phyloP scores from a whole-genome alignment of 495 filamentous ascomycete genomes.

The Penicillium coffeae region DNA sequence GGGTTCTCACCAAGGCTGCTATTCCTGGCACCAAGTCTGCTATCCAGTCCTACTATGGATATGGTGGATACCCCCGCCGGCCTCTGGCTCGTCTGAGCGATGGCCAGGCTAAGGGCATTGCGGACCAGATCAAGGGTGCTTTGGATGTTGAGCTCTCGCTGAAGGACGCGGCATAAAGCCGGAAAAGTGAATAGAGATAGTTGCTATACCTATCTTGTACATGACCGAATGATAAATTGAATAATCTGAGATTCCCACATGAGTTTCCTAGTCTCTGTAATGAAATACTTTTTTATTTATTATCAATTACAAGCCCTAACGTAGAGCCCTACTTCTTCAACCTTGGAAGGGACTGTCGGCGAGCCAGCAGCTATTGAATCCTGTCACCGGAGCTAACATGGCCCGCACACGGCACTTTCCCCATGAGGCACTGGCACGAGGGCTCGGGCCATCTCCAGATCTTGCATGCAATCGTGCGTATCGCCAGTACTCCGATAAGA shows the following conservation, averaged over 20 bases:
- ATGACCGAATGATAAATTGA: neutral
- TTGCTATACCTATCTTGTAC: neutral
- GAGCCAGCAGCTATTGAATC: no score
- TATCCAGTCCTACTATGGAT: slow-evolving; percentile 79
- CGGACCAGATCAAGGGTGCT: slow-evolving; percentile 63
- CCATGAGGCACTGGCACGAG: no score
- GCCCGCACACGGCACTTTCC: no score
- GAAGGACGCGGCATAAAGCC: slow-evolving; percentile 33
- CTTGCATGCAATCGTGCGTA: no score
- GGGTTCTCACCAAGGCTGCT: slow-evolving; percentile 80
- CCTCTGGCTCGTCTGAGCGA: slow-evolving; percentile 64
- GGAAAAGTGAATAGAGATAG: neutral
- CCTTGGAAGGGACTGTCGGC: no score
- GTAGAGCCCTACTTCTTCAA: no score
- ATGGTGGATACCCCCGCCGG: slow-evolving; percentile 72
- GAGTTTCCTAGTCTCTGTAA: no score
- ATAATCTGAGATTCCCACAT: neutral
- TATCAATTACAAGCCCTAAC: no score
- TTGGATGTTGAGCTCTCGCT: slow-evolving; percentile 60
- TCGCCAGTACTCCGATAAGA: no score
- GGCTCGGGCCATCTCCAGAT: no score
- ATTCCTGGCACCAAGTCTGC: slow-evolving; percentile 85
- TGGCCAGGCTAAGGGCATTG: slow-evolving; percentile 51
- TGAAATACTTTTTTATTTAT: no score
- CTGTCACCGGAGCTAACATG: no score